Evolutionary conservation across 768 basidiomycete genomes (phyloP).

Genomic region (Xerocomus potaroensis): DNA sequence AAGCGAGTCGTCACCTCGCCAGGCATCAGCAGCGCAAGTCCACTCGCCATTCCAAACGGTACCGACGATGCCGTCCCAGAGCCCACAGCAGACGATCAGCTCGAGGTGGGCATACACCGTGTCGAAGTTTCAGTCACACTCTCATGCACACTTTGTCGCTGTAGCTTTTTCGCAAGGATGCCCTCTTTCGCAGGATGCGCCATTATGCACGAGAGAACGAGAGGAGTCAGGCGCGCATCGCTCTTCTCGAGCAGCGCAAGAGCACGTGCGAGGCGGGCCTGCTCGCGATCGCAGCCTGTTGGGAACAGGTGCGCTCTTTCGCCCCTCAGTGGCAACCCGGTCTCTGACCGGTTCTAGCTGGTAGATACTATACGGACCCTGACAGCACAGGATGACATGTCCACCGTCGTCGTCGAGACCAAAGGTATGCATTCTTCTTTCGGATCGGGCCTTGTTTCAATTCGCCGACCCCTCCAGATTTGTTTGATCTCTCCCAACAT

Average conservation of each 20-base stretch:
- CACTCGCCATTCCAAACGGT: constrained; percentile 40
- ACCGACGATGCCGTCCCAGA: constrained; percentile 34
- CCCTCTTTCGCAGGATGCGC: constrained; percentile 79
- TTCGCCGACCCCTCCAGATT: constrained; percentile 11
- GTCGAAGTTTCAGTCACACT: constrained; percentile 23
- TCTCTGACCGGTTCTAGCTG: constrained; percentile 39
- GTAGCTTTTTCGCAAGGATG: constrained; percentile 83
- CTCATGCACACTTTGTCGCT: constrained; percentile 7
- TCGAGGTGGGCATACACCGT: constrained; percentile 51
- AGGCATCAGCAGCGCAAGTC: constrained; percentile 47
- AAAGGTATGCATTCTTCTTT: constrained; percentile 31
- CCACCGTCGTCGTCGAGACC: constrained; percentile 38
- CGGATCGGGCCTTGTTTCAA: not conserved
- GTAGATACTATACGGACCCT: constrained; percentile 62
- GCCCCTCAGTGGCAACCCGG: no score
- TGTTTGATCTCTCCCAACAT: constrained; percentile 33
- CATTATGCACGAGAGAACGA: constrained; percentile 76
- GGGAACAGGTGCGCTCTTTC: constrained; percentile 60
- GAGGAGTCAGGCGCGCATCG: constrained; percentile 55
- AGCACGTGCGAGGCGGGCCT: constrained; percentile 65
- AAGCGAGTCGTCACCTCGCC: constrained; percentile 47
- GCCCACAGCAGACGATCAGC: constrained; percentile 48
- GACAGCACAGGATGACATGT: constrained; percentile 48
- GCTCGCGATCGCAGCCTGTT: constrained; percentile 72
- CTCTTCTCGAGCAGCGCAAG: constrained; percentile 62